Conservation (phyloP, 192 early-diverging fungal species). For the Podila epicladia region DNA sequence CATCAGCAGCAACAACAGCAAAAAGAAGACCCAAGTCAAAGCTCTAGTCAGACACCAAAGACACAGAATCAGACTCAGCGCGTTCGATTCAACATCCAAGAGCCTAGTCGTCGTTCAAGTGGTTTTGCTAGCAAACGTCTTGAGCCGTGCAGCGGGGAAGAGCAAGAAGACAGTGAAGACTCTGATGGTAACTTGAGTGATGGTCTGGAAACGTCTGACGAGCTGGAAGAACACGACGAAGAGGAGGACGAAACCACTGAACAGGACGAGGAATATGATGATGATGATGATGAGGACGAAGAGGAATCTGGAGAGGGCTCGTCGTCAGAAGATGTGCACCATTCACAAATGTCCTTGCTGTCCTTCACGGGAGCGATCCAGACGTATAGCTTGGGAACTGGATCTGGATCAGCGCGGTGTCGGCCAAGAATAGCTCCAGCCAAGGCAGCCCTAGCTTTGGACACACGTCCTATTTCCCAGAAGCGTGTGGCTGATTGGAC, state of each 20-base stretch:
- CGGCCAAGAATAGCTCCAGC: slow-evolving; percentile 28
- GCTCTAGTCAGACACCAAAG: background rate
- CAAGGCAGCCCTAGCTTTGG: background rate
- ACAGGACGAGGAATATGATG: background rate
- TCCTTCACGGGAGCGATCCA: slow-evolving; percentile 40
- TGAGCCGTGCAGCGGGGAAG: background rate
- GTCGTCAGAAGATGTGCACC: slow-evolving; percentile 12
- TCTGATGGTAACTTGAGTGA: background rate
- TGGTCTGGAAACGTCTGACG: background rate
- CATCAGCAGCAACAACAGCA: background rate
- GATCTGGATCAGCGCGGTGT: slow-evolving; percentile 40
- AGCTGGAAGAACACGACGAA: slow-evolving; percentile 3
- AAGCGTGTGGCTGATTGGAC: too few relatives aligned
- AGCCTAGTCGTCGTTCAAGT: background rate
- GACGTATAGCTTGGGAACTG: slow-evolving; percentile 42
- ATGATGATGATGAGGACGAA: slow-evolving; percentile 3
- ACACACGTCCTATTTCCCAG: too few relatives aligned
- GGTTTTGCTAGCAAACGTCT: background rate
- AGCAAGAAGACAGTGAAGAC: background rate
- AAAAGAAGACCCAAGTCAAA: background rate
- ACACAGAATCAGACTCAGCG: background rate
- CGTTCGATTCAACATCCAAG: slow-evolving; percentile 1
- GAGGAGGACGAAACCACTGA: background rate
- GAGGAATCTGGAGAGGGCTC: slow-evolving; percentile 23
- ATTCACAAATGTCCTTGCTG: slow-evolving; percentile 44